Base-by-base conservation (phyloP, 2,329 filamentous ascomycete species). In the Penicillium aurantiogriseum region DNA sequence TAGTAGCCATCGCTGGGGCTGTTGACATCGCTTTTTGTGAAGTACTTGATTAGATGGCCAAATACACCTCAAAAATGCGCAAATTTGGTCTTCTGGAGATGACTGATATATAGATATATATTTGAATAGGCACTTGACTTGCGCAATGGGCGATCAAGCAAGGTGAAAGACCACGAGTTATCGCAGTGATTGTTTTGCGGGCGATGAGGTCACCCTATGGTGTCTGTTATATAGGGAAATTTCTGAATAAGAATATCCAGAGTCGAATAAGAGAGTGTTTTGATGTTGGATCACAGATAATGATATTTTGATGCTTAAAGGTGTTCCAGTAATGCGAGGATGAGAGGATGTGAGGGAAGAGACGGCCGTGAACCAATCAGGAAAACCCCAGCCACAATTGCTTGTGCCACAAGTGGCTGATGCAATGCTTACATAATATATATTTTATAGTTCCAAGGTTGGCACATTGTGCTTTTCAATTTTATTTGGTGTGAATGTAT, bases 331-430 rank as follows among this genome's bases (percentile, higher is more conserved):
- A 49, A 54, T 23, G 39, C 10, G 43, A 45, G 15, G 23, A 54
- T 15, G 36, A 36, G 35, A 53, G 42, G 48, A 56, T 39, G 51
- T 5, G 23, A 57, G 51, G 54, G 44, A 35, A n/a, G 27, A 31
- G 31, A 47, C 17, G 51, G 17, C 25, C 25, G 40, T 29, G 42
- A 36, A 49, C 55, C 55, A 57, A 57, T 57, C 51, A 57, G 29
- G 29, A 15, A 43, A 42, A 5, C 19, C 17, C 9, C 39, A 57
- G 55, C 55, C 55, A 54, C 55, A 49, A 10, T 6, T 1, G 2
- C 11, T 0, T 44, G 36, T 31, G 54, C 54, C 54, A 57, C 23
- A 27, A 7, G 36, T 42, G 49, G 55, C 43, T 43, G 23, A 13
- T 2, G 11, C 2, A 43, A 19, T 43, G 7, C 0, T 55, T 31